Evolutionary conservation across 2,329 filamentous ascomycete genomes (phyloP).

Genomic region (Coniochaeta pulveracea): DNA sequence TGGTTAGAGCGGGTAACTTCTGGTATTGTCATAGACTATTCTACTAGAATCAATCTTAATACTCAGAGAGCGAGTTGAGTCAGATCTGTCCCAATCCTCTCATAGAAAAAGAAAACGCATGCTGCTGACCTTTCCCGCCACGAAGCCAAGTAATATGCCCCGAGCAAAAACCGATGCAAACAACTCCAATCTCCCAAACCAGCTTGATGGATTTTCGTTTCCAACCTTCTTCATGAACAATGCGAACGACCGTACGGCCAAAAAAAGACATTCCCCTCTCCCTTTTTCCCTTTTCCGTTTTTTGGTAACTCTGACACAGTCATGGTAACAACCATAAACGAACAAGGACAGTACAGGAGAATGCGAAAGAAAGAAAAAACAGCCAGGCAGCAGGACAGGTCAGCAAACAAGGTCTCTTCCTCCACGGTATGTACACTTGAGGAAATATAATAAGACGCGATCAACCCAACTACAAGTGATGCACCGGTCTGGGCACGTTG

Average conservation of each 20-base stretch:
- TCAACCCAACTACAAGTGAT: conserved; percentile 52
- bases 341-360: conserved; percentile 6
- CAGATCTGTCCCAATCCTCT: conserved; percentile 13
- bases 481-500: conserved; percentile 17
- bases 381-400: conserved; percentile 12
- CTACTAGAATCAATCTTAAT: conserved; percentile 34
- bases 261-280: conserved; percentile 1
- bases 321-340: conserved; percentile 10
- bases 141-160: no score
- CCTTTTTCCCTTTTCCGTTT: conserved; percentile 3
- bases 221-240: conserved; percentile 2
- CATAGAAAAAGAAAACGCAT: conserved; percentile 6
- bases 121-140: no score
- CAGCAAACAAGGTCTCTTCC: conserved; percentile 12
- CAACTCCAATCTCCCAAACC: conserved; percentile 12
- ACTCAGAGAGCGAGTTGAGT: conserved; percentile 54
- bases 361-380: conserved; percentile 14
- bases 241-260: conserved; percentile 1
- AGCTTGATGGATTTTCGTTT: conserved; percentile 14
- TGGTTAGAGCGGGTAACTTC: conserved; percentile 54
- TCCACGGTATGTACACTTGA: conserved; percentile 13
- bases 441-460: conserved; percentile 12
- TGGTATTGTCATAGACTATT: conserved; percentile 43
- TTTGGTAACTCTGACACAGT: no score
- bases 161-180: conserved; percentile 6